phyloP scores from a whole-genome alignment of 1,139 yeast species.

The Kurtzmaniella quercitrusa region DNA sequence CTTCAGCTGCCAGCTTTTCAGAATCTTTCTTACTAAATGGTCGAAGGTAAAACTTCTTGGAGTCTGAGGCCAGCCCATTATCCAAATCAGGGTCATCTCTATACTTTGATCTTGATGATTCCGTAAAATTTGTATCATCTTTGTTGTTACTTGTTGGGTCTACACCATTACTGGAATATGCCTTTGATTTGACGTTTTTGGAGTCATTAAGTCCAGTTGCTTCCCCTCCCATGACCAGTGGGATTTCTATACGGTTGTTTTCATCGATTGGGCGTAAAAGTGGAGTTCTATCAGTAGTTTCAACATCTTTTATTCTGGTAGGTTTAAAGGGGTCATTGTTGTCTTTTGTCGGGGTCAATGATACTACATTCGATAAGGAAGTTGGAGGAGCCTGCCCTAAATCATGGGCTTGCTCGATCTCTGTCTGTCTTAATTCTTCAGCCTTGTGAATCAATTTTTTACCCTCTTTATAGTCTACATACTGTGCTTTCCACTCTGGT shows the following conservation, averaged over 20 bases:
- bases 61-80: not conserved
- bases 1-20: not conserved
- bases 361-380: not conserved
- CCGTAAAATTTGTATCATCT: not conserved
- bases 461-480: constrained; percentile 65
- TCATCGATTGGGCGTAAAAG: constrained; percentile 18
- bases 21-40: not conserved
- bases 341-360: not conserved
- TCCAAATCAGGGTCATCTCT: not conserved
- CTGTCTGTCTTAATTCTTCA: constrained; percentile 8
- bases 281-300: constrained; percentile 25
- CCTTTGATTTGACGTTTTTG: not conserved
- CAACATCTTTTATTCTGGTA: constrained; percentile 7
- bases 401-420: not conserved
- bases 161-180: not conserved
- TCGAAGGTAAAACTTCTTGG: not conserved
- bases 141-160: not conserved
- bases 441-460: constrained; percentile 34
- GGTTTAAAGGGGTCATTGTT: not conserved
- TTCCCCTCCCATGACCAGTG: not conserved
- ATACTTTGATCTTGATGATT: not conserved
- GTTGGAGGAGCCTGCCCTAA: not conserved
- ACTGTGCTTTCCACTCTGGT: constrained; percentile 86
- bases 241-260: not conserved
- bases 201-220: not conserved